These are phyloP conservation scores for Apophysomyces variabilis DNA, from an alignment of 371 early-diverging fungal species.

Conservation along the genomic window DNA sequence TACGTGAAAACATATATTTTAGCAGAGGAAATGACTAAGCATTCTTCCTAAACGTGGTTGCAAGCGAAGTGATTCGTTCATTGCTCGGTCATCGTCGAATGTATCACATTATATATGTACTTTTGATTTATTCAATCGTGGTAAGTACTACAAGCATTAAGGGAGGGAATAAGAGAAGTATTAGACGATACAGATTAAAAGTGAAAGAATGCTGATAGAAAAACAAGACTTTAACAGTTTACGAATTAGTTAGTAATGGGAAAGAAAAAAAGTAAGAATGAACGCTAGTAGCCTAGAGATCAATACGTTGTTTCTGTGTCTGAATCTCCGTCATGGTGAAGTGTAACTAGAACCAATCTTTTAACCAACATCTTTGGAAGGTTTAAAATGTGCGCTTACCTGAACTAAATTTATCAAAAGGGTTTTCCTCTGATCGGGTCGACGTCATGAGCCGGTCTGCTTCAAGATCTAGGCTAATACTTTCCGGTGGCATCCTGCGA, in stretches of 20 bases:
- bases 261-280: background rate
- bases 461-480: conserved; percentile 68
- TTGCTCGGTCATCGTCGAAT: too few relatives aligned
- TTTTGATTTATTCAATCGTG: too few relatives aligned
- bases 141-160: too few relatives aligned
- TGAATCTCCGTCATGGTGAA: conserved; percentile 71
- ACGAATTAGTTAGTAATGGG: background rate
- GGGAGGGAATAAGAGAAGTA: too few relatives aligned
- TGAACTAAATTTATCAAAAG: conserved; percentile 74
- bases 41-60: too few relatives aligned
- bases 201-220: background rate
- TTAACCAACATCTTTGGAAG: background rate
- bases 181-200: background rate
- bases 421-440: conserved; percentile 37
- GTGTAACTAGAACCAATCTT: conserved; percentile 44
- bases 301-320: conserved; percentile 39
- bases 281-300: background rate
- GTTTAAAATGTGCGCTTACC: conserved; percentile 45
- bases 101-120: too few relatives aligned
- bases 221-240: background rate
- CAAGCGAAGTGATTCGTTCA: too few relatives aligned
- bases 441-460: conserved; percentile 39
- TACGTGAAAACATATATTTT: too few relatives aligned
- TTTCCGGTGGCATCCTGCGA: conserved; percentile 67
- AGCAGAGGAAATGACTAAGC: too few relatives aligned